Evolutionary conservation across 768 basidiomycete genomes (phyloP).

Genomic region (Panellus pusillus): DNA sequence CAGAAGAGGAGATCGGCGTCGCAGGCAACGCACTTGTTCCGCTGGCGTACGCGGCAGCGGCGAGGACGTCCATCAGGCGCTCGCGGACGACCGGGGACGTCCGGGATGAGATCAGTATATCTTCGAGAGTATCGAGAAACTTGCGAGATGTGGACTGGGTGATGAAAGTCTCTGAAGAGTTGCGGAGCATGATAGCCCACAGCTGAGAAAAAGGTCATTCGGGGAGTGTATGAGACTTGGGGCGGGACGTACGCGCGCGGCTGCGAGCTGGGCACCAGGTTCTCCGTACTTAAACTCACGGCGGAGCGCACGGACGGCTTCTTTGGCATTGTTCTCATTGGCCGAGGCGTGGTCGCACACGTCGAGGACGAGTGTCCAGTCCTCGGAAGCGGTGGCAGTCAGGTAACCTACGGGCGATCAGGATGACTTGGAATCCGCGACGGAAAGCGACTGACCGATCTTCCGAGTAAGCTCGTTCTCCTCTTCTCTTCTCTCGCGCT

Average conservation of each 20-base stretch:
- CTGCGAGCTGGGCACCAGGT: slow-evolving; percentile 72
- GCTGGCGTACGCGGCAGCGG: slow-evolving; percentile 75
- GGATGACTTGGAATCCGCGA: slow-evolving; percentile 3
- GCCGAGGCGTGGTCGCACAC: slow-evolving; percentile 82
- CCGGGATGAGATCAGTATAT: slow-evolving; percentile 58
- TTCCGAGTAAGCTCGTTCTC: slow-evolving; percentile 63
- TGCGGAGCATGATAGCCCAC: slow-evolving; percentile 90
- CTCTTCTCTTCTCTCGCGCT: slow-evolving; percentile 42
- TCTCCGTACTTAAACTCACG: slow-evolving; percentile 87
- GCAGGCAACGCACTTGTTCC: slow-evolving; percentile 39
- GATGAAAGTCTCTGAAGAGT: slow-evolving; percentile 72
- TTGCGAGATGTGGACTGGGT: slow-evolving; percentile 70
- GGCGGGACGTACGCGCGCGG: slow-evolving; percentile 58
- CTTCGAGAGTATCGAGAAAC: slow-evolving; percentile 78
- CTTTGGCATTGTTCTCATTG: slow-evolving; percentile 73
- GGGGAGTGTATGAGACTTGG: background rate
- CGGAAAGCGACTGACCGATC: slow-evolving; percentile 52
- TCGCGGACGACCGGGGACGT: slow-evolving; percentile 83
- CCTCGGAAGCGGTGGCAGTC: slow-evolving; percentile 77
- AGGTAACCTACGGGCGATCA: slow-evolving; percentile 53
- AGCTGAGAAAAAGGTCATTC: slow-evolving; percentile 44
- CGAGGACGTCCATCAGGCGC: slow-evolving; percentile 77
- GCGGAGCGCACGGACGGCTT: slow-evolving; percentile 78
- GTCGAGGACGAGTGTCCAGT: slow-evolving; percentile 79
- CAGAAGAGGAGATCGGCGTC: background rate